Evolutionary conservation across 306 rosid species (phyloP), one percentile per base, ranked within the genome.

Genomic region (Prinsepia uniflora): DNA sequence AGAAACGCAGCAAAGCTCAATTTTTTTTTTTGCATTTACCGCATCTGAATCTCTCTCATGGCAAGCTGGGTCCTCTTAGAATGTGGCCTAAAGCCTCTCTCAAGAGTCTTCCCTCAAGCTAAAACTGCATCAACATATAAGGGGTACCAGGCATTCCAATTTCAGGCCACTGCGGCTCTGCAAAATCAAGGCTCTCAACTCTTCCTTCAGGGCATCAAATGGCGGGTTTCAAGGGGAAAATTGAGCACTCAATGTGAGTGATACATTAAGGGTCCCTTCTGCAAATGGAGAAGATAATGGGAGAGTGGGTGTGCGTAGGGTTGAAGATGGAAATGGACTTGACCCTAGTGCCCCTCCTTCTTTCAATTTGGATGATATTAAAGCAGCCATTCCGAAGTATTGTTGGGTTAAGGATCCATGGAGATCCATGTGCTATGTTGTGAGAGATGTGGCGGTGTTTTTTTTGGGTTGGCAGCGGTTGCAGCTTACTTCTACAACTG

Each of bases 361-460:
- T 3, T 95, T 95, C 74, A 80, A 77, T 14, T 72, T 95, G 79
- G 85, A 91, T 62, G 96, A 86, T 68, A 78, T 95, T 34, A 81
- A 96, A 65, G 93, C 94, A 3, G 92, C 96, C 15, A 95, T 95
- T 79, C 99, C 99, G 0, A 91, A 95, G 71, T 97, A 91, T 81
- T 95, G 96, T 15, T 95, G 99, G 99, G 90, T 91, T 43, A 95
- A 85, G 85, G 69, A 95, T 60, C 92, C 99, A 1, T 86, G 96
- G 97, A 87, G 36, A 68, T 95, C 99, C 6, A 86, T 95, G 99
- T 89, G 96, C 74, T 95, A 91, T 73, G 99, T 95, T n/a, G 84
- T 81, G 63, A 91, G 99, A 53, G 99, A 95, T 81, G 87, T 89
- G 2, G 75, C 61, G 54, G 85, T 86, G 36, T n/a, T n/a, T 97